Percentiles rank a stretch among this genome's conserved stretches.
phyloP scores from a whole-genome alignment of 345 rosid genomes.

The Turritis glabra region DNA sequence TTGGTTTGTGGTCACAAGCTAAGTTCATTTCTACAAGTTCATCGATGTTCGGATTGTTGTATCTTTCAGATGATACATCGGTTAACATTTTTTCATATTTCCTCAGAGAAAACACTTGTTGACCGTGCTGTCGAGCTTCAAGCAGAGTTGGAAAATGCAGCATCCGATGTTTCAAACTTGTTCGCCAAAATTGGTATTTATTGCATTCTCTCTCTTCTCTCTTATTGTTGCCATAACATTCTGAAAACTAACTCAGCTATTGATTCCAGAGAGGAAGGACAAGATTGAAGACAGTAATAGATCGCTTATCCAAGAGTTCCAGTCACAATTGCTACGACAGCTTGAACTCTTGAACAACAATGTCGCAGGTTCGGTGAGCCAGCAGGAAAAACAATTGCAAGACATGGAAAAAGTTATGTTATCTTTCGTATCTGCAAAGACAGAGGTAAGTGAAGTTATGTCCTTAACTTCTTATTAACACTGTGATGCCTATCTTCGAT shows the following conservation, averaged over 20 bases:
- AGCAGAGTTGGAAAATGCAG: constrained; percentile 74
- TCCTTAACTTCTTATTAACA: not conserved
- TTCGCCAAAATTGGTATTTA: constrained; percentile 82
- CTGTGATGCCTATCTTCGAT: not conserved
- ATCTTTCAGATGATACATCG: constrained; percentile 4
- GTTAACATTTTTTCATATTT: constrained; percentile 15
- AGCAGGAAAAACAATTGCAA: constrained; percentile 82
- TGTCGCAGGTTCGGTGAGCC: constrained; percentile 77
- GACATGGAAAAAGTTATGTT: constrained; percentile 91
- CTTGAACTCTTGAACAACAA: constrained; percentile 79
- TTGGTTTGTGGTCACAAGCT: not conserved
- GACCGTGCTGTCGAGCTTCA: constrained; percentile 85
- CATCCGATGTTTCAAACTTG: constrained; percentile 80
- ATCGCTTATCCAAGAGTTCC: constrained; percentile 72
- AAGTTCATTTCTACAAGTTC: constrained; percentile 2
- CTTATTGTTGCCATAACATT: constrained; percentile 19
- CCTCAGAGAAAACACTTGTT: constrained; percentile 80
- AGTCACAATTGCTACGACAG: constrained; percentile 69
- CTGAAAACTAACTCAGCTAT: constrained; percentile 26
- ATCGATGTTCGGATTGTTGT: not conserved
- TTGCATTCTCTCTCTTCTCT: constrained; percentile 17
- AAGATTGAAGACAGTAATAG: constrained; percentile 86
- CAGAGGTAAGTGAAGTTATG: constrained; percentile 63
- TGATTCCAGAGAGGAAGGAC: constrained; percentile 82
- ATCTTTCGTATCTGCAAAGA: constrained; percentile 81